Percentiles rank a stretch among this genome's conserved stretches.
Evolutionary conservation across 345 rosid genomes (phyloP).

Genomic region (Pugionium dolabratum): DNA sequence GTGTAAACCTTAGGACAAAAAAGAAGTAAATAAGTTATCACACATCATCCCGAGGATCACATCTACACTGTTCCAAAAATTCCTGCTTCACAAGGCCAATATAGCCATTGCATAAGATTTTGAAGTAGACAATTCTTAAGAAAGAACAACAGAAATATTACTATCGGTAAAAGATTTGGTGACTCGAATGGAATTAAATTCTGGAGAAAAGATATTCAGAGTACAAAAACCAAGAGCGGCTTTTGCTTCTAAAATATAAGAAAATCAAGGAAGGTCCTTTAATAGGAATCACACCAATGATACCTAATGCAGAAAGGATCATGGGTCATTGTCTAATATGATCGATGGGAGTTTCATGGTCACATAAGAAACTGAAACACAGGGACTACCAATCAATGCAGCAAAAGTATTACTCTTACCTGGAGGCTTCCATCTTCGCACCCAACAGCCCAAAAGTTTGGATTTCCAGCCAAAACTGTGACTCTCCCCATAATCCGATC

Average conservation of each 20-base stretch:
- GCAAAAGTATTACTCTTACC: slow-evolving; percentile 45
- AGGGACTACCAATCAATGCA: slow-evolving; percentile 17
- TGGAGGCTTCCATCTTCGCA: slow-evolving; percentile 97
- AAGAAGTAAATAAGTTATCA: slow-evolving; percentile 12
- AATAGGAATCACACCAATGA: slow-evolving; percentile 16
- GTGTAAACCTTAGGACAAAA: slow-evolving; percentile 66
- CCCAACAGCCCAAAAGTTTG: slow-evolving; percentile 97
- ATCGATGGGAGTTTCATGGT: not conserved
- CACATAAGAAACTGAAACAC: slow-evolving; percentile 2
- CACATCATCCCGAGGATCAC: slow-evolving; percentile 8
- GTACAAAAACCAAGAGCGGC: slow-evolving; percentile 11
- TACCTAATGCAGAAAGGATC: slow-evolving; percentile 16
- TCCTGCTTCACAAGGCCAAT: not conserved
- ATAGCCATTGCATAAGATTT: not conserved
- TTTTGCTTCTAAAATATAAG: not conserved
- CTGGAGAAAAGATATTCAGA: slow-evolving; percentile 11
- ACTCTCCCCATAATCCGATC: slow-evolving; percentile 86
- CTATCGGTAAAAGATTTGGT: slow-evolving; percentile 1
- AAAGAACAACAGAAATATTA: slow-evolving; percentile 13
- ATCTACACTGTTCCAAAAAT: not conserved
- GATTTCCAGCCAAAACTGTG: slow-evolving; percentile 95
- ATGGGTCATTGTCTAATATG: slow-evolving; percentile 1
- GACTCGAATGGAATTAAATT: not conserved
- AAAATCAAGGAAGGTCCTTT: not conserved
- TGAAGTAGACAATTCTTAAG: slow-evolving; percentile 16